Base-by-base conservation (phyloP, 768 basidiomycete genomes). In the Mrakia gelida region DNA sequence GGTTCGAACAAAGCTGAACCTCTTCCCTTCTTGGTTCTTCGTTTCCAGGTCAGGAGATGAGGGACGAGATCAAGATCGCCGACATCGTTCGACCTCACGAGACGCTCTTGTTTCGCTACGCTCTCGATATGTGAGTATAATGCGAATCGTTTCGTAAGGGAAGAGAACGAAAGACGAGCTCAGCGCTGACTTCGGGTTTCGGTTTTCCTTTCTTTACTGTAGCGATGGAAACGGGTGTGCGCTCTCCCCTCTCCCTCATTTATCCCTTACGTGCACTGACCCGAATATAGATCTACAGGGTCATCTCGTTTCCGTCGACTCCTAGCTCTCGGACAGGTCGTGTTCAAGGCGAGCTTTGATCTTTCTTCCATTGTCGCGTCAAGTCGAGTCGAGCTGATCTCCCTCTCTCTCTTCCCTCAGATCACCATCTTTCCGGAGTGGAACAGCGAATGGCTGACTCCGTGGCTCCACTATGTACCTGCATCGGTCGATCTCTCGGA, bases 391-490 rank as follows among this genome's bases (percentile, higher is more conserved):
- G 21, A 28, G 10, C 28, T 18, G 62, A 28, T 28, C 8, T 38
- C 4, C 8, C 38, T 38, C 38, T 13, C 15, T 16, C 45, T 13
- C 15, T 16, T 16, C 15, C 45, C 15, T 63, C 15, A 84, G 75
- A 65, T 79, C 15, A 83, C 82, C 10, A 82, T 84, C 76, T 82
- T 81, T 80, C 83, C 81, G 80, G 77, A 81, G 81, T 81, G 83
- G 83, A 83, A 82, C 81, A 82, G 79, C 10, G 81, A 83, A 23
- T 73, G 83, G 26, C 82, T 82, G 28, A 81, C 83, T 68, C 82
- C 84, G 0, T 84, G 84, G 84, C 80, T 84, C n/a, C 84, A 84
- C 67, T 83, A 83, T 68, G 79, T 84, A 5, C 83, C 83, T 1
- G 59, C 82, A 32, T 79, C 83, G 70, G 32, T 84, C 41, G 82